Evolutionary conservation across 192 early-diverging fungal genomes (phyloP).

Genomic region (Coemansia sp.): DNA sequence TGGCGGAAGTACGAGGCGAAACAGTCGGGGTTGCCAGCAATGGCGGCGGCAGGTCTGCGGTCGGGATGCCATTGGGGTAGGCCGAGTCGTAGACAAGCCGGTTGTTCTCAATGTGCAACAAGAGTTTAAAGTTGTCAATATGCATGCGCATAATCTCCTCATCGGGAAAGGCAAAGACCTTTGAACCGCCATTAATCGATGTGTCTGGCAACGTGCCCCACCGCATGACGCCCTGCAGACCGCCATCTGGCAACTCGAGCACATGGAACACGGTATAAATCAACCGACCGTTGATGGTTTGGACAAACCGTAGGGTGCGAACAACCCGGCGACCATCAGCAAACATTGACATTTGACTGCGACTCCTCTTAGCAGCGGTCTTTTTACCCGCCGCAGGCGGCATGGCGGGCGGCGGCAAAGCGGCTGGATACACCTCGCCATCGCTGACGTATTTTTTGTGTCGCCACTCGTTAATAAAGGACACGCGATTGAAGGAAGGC

Average conservation of each 20-base stretch:
- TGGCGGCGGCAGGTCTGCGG: constrained; percentile 25
- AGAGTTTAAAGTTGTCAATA: constrained; percentile 49
- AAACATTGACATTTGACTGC: constrained; percentile 38
- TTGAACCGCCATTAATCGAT: constrained; percentile 60
- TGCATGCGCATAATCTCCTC: constrained; percentile 50
- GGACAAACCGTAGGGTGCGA: constrained; percentile 70
- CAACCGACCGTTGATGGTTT: constrained; percentile 44
- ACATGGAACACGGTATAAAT: constrained; percentile 64
- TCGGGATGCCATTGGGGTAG: constrained; percentile 40
- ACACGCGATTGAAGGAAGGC: constrained; percentile 65
- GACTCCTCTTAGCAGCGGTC: constrained; percentile 27
- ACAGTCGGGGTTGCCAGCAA: constrained; percentile 7
- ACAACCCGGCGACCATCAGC: constrained; percentile 60
- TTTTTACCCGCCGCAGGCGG: constrained; percentile 26
- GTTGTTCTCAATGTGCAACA: constrained; percentile 45
- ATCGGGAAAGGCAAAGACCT: constrained; percentile 51
- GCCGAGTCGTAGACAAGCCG: constrained; percentile 45
- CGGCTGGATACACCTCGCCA: constrained; percentile 47
- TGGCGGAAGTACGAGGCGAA: not conserved
- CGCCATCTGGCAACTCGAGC: constrained; percentile 48
- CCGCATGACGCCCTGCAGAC: constrained; percentile 63
- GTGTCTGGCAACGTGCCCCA: constrained; percentile 63
- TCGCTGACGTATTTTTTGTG: constrained; percentile 55
- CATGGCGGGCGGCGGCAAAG: constrained; percentile 7
- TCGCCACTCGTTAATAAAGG: constrained; percentile 68